phyloP scores from a whole-genome alignment of 352 stramenopile genomes.

The Blastocystis sp. region DNA sequence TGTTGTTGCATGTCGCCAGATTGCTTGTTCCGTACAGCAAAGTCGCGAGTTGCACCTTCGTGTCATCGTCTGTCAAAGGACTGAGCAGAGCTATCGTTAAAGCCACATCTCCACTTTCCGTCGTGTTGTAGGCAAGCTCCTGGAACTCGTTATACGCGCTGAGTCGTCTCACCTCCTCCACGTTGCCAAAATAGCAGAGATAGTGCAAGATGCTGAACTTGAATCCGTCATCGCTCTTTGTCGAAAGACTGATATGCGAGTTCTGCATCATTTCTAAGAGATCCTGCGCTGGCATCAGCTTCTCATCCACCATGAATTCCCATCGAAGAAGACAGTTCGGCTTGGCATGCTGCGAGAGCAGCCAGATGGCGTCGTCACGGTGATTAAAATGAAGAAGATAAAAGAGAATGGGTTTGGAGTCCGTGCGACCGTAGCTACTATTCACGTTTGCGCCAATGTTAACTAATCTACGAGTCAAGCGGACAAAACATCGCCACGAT shows the following conservation, averaged over 20 bases:
- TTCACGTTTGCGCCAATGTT: conserved; percentile 34
- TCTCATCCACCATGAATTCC: conserved; percentile 19
- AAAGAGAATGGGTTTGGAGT: neutral
- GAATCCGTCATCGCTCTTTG: conserved; percentile 41
- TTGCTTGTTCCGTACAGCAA: conserved; percentile 34
- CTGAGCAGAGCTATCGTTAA: conserved; percentile 36
- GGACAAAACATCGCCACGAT: neutral
- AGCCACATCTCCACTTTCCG: conserved; percentile 13
- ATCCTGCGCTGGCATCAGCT: neutral
- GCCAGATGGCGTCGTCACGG: neutral
- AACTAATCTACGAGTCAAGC: neutral
- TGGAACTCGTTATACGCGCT: neutral
- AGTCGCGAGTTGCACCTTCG: conserved; percentile 1
- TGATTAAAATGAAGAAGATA: conserved; percentile 3
- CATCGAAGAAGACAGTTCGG: conserved; percentile 33
- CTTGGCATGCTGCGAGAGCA: neutral
- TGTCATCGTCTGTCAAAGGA: neutral
- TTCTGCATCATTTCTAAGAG: neutral
- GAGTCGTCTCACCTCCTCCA: conserved; percentile 1
- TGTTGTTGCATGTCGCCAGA: conserved; percentile 35
- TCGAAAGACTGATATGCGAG: neutral
- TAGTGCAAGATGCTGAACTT: conserved; percentile 53
- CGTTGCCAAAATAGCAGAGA: conserved; percentile 41
- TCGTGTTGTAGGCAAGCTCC: conserved; percentile 6
- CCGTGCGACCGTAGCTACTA: conserved; percentile 9